Conservation (phyloP, 345 rosid species). For the Salix exigua region DNA sequence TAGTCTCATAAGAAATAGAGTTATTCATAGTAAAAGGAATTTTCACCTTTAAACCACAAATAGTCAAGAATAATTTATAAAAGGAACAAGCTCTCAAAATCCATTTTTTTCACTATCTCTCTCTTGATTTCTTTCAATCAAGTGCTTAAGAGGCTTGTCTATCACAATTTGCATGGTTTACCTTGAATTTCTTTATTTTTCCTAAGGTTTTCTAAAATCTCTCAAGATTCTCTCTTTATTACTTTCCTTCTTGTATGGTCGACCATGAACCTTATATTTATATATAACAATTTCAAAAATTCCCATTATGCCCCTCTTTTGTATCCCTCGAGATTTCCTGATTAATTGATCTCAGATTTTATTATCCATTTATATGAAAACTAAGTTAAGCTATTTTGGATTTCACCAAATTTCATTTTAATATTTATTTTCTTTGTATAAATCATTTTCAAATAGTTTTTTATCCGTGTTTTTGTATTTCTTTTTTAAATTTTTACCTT, state of each 20-base stretch:
- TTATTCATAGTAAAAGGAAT: too few species aligned
- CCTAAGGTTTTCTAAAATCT: background rate
- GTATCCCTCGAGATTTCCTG: background rate
- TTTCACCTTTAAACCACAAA: background rate
- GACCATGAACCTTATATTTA: background rate
- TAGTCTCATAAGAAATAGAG: background rate
- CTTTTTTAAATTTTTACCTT: too few species aligned
- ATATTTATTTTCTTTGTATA: too few species aligned
- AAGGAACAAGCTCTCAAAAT: too few species aligned
- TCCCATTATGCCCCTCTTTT: background rate
- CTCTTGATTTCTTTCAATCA: background rate
- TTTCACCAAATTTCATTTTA: too few species aligned
- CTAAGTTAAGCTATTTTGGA: background rate
- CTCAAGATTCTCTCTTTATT: background rate
- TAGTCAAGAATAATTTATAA: too few species aligned
- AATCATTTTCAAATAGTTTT: too few species aligned
- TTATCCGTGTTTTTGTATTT: too few species aligned
- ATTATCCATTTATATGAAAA: too few species aligned
- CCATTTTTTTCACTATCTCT: too few species aligned
- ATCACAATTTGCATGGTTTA: background rate
- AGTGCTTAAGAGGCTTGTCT: background rate
- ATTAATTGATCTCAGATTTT: too few species aligned
- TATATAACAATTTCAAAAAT: too few species aligned
- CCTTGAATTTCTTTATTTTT: background rate
- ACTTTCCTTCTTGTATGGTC: background rate